Evolutionary conservation across 345 rosid genomes (phyloP).

Genomic region (Crucihimalaya himalaica): DNA sequence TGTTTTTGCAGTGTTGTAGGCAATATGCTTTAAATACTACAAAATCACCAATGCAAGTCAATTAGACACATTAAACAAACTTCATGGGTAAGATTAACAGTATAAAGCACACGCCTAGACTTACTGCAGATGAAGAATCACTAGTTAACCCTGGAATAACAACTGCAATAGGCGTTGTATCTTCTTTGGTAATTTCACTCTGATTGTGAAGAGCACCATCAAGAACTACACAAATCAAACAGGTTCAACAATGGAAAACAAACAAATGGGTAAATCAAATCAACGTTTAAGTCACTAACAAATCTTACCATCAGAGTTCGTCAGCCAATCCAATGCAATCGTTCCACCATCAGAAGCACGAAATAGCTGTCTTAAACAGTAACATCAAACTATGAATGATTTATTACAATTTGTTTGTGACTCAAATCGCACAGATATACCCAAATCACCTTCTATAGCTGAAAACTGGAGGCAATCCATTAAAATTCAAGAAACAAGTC

Average conservation of each 20-base stretch:
- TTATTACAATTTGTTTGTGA: neutral
- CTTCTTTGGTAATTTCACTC: conserved; percentile 46
- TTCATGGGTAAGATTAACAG: neutral
- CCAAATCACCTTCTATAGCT: conserved; percentile 62
- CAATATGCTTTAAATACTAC: conserved; percentile 85
- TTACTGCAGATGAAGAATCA: conserved; percentile 68
- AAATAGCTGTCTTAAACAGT: conserved; percentile 59
- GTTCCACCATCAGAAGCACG: conserved; percentile 84
- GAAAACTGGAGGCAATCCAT: conserved; percentile 75
- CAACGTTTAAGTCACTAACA: neutral
- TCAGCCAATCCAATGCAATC: conserved; percentile 86
- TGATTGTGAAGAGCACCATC: conserved; percentile 33
- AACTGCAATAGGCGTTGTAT: conserved; percentile 54
- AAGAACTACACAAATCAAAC: conserved; percentile 38
- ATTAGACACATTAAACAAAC: neutral
- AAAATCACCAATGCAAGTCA: conserved; percentile 16
- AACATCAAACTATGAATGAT: neutral
- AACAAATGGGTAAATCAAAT: neutral
- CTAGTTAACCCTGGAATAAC: conserved; percentile 77
- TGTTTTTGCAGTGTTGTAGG: conserved; percentile 55
- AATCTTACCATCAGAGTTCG: conserved; percentile 57
- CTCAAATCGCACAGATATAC: neutral
- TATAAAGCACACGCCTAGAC: conserved; percentile 27
- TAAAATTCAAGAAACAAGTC: conserved; percentile 62
- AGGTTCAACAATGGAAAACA: neutral